Base-by-base conservation (phyloP, 257 asterid genomes). In the Ophiorrhiza pumila region DNA sequence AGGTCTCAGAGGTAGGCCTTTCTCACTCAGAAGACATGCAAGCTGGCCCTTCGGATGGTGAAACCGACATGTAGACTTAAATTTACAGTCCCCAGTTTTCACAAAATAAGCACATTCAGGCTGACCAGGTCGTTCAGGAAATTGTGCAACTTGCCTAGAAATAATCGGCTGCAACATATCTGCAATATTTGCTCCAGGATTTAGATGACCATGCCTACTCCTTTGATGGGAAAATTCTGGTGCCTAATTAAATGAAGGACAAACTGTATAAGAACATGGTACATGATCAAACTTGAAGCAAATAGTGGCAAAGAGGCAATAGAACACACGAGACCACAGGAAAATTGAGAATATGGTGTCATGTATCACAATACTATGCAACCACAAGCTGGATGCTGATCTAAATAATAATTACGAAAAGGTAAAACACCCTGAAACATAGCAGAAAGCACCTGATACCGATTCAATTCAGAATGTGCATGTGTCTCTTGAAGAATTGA, bases 1-100 rank as follows among this genome's bases (percentile, higher is more conserved):
- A 61, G 91, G 86, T 82, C 91, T 80, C 57, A 84, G 70, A 50
- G 91, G 89, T 75, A 86, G 79, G 80, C 89, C 91, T 49, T 80
- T 86, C 71, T 82, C 86, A 72, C 72, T 82, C 55, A 84, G 83
- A 49, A 60, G 53, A 50, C 74, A 72, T 56, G 35, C 42, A 46
- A 46, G 29, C 62, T 57, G 79, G 20, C 73, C 64, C 84, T 82
- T 80, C 8, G 87, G 89, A 72, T 84, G 91, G 79, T 84, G 85
- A 76, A 69, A 86, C 46, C 76, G 74, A 68, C 90, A 84, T 39
- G 75, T 20, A 14, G 72, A 78, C 61, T 70, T 86, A 68, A 66
- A 83, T 75, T 76, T 84, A 66, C 88, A 86, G 59, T 74, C 74
- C 55, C 91, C 91, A 69, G 87, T 80, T 80, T 78, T 84, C 69